Percentiles rank a stretch among this genome's conserved stretches.
Conservation (phyloP, 75 land plant species). For the Sequoia sempervirens region DNA sequence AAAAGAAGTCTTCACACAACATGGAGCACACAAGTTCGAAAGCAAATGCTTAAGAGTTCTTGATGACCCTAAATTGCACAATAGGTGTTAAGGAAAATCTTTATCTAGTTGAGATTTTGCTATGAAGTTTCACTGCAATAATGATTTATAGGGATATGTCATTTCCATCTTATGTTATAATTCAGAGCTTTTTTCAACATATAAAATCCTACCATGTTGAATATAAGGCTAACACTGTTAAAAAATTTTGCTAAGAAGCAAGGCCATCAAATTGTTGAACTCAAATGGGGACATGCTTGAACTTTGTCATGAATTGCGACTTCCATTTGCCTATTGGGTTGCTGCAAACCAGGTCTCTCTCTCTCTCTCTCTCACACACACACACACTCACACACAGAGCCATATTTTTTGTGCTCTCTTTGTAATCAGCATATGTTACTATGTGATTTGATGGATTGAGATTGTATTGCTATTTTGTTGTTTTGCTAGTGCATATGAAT, state of each 20-base stretch:
- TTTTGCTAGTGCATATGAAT: conserved; percentile 6
- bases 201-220: neutral
- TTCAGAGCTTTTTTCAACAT: neutral
- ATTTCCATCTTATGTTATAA: neutral
- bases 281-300: conserved; percentile 88
- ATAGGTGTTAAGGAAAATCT: conserved; percentile 34
- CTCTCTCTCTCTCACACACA: neutral
- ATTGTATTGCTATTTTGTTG: neutral
- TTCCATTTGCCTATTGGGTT: conserved; percentile 67
- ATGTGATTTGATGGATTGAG: neutral
- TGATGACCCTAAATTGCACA: conserved; percentile 37
- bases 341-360: conserved; percentile 62
- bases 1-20: conserved; percentile 61
- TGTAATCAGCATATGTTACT: neutral
- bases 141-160: conserved; percentile 11
- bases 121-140: neutral
- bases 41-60: conserved; percentile 47
- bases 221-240: neutral
- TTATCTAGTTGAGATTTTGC: neutral
- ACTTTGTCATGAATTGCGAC: conserved; percentile 77
- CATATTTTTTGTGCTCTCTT: neutral
- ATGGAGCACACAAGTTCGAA: conserved; percentile 78
- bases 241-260: conserved; percentile 20
- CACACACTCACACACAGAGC: too few species aligned
- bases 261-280: conserved; percentile 65